Conservation (phyloP, 192 early-diverging fungal genomes). For the Kappamyces sp. region DNA sequence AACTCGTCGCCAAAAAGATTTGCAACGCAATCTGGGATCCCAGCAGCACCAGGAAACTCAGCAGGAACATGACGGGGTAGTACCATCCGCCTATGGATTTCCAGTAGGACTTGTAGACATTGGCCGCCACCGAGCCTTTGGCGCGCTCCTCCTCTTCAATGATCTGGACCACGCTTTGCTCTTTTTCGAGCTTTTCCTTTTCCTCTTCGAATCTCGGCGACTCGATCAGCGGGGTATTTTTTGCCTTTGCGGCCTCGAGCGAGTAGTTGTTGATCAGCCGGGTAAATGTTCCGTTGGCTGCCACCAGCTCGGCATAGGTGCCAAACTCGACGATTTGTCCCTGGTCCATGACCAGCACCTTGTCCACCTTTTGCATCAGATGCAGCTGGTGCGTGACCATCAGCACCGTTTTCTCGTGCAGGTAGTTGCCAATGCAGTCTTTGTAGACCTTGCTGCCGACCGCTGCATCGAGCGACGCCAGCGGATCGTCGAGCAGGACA, state of each 20-base stretch:
- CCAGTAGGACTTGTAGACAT: neutral
- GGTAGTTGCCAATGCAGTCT: conserved; percentile 35
- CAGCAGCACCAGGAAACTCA: neutral
- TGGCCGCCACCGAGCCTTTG: neutral
- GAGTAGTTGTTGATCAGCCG: conserved; percentile 28
- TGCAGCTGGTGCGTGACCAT: conserved; percentile 24
- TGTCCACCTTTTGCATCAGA: conserved; percentile 55
- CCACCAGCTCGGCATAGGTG: conserved; percentile 44
- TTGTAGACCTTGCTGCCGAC: conserved; percentile 20
- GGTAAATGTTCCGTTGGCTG: conserved; percentile 4
- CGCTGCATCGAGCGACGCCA: conserved; percentile 44
- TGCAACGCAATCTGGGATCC: neutral
- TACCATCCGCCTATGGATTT: neutral
- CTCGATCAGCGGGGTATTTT: neutral
- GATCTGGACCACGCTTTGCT: too few species aligned
- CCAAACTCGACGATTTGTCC: conserved; percentile 53
- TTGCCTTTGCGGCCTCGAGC: neutral
- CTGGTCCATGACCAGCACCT: conserved; percentile 54
- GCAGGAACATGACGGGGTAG: neutral
- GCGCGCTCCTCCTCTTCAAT: too few species aligned
- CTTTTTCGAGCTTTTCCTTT: too few species aligned
- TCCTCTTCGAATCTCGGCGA: too few species aligned
- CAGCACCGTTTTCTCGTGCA: conserved; percentile 36
- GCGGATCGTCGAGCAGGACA: conserved; percentile 61
- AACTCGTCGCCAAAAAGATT: neutral